These are phyloP conservation scores for Nematodospora valgi DNA, from an alignment of 805 yeast genomes.

Conservation along the genomic window DNA sequence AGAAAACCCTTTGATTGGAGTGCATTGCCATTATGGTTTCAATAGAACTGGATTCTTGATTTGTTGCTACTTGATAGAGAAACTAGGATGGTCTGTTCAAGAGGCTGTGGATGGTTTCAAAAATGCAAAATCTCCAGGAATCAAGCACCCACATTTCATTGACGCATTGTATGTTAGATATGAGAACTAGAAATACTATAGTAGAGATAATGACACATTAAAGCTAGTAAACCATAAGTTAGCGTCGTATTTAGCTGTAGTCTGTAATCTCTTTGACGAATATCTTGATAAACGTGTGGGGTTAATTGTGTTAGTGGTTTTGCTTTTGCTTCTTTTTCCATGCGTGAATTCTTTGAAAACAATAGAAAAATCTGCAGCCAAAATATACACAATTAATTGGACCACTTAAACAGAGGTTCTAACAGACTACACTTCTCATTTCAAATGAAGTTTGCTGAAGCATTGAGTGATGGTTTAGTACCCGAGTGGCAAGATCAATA, in stretches of 20 bases:
- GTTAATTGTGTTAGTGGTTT: too few relatives aligned
- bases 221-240: too few relatives aligned
- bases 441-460: conserved; percentile 76
- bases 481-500: conserved; percentile 90
- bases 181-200: conserved; percentile 20
- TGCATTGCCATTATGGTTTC: conserved; percentile 82
- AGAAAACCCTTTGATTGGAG: conserved; percentile 46
- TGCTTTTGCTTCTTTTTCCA: too few relatives aligned
- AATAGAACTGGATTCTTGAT: conserved; percentile 74
- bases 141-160: conserved; percentile 72
- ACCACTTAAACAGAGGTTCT: too few relatives aligned
- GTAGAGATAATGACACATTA: too few relatives aligned
- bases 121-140: conserved; percentile 62
- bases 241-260: too few relatives aligned
- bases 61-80: conserved; percentile 64
- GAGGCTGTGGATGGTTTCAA: conserved; percentile 63
- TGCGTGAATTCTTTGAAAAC: too few relatives aligned
- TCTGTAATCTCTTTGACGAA: too few relatives aligned
- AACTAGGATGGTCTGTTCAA: conserved; percentile 53
- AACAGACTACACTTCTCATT: too few relatives aligned
- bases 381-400: too few relatives aligned
- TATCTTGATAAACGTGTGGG: too few relatives aligned
- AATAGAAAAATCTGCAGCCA: too few relatives aligned
- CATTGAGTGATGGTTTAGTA: conserved; percentile 62
- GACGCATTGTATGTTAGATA: conserved; percentile 70